Conservation (phyloP, 1,139 yeast genomes). For the Scheffersomyces lignicola region DNA sequence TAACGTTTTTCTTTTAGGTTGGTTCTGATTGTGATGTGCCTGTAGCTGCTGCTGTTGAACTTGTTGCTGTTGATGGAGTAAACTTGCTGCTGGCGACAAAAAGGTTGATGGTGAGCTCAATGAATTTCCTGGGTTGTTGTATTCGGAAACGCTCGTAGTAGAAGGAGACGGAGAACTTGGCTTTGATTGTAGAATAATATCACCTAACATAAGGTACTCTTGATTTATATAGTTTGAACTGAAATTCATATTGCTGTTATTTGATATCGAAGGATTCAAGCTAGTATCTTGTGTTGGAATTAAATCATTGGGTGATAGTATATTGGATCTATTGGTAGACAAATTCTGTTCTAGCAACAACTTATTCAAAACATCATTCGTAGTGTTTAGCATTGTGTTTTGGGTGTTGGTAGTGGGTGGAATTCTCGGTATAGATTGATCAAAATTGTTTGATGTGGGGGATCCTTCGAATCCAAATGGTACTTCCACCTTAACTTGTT, state of each 20-base stretch:
- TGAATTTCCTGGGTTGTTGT: slow-evolving; percentile 13
- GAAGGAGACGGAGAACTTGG: slow-evolving; percentile 53
- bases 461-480: slow-evolving; percentile 6
- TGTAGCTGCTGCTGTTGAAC: slow-evolving; percentile 19
- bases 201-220: slow-evolving; percentile 61
- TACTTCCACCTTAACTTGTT: neutral
- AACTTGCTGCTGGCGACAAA: slow-evolving; percentile 7
- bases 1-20: slow-evolving; percentile 17
- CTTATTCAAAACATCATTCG: slow-evolving; percentile 40
- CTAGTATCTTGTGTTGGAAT: slow-evolving; percentile 4
- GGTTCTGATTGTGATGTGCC: slow-evolving; percentile 9
- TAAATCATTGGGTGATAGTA: neutral
- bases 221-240: slow-evolving; percentile 48
- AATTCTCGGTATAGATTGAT: neutral
- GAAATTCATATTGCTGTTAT: slow-evolving; percentile 7
- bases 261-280: neutral
- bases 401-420: neutral
- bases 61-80: slow-evolving; percentile 10
- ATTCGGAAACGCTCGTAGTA: slow-evolving; percentile 28
- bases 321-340: slow-evolving; percentile 1
- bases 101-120: slow-evolving; percentile 5
- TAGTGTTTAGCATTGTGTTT: slow-evolving; percentile 33
- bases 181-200: slow-evolving; percentile 48
- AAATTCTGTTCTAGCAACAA: slow-evolving; percentile 12
- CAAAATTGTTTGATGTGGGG: slow-evolving; percentile 1